Conservation (phyloP, 768 basidiomycete genomes). For the Epithele typhae region DNA sequence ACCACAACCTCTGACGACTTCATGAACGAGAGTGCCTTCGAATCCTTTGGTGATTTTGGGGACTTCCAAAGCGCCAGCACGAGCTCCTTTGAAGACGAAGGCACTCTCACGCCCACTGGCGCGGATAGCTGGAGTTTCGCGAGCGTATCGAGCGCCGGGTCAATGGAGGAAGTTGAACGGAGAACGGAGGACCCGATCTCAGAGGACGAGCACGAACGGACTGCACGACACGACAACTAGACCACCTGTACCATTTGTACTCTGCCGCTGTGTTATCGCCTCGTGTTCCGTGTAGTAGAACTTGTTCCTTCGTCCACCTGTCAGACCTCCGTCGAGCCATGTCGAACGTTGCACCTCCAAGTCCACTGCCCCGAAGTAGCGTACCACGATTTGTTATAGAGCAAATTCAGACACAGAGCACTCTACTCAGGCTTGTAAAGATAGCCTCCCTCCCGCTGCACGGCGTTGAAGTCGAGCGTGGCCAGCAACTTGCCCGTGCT, state of each 20-base stretch:
- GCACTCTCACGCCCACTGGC: constrained; percentile 19
- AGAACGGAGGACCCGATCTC: constrained; percentile 12
- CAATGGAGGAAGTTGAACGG: constrained; percentile 18
- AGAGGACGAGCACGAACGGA: constrained; percentile 22
- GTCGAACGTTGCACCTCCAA: too few relatives aligned
- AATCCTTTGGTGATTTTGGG: constrained; percentile 61
- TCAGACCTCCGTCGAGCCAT: neutral
- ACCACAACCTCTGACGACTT: constrained; percentile 58
- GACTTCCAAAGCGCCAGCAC: constrained; percentile 63
- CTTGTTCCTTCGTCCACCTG: neutral
- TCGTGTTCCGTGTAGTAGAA: constrained; percentile 10
- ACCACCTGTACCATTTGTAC: too few relatives aligned
- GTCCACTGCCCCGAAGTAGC: constrained; percentile 8
- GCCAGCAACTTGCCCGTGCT: constrained; percentile 51
- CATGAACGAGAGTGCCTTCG: constrained; percentile 61
- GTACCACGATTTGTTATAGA: constrained; percentile 6
- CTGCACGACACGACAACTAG: constrained; percentile 16
- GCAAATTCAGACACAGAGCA: too few relatives aligned
- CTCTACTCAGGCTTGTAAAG: constrained; percentile 36
- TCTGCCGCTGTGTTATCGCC: too few relatives aligned
- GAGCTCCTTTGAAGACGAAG: constrained; percentile 25
- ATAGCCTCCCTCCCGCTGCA: constrained; percentile 69
- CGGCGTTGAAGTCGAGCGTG: constrained; percentile 59
- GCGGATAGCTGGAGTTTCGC: constrained; percentile 29
- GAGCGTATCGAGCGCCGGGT: constrained; percentile 25